Base-by-base conservation (phyloP, 2,329 filamentous ascomycete genomes). In the Thermothelomyces thermophilus region DNA sequence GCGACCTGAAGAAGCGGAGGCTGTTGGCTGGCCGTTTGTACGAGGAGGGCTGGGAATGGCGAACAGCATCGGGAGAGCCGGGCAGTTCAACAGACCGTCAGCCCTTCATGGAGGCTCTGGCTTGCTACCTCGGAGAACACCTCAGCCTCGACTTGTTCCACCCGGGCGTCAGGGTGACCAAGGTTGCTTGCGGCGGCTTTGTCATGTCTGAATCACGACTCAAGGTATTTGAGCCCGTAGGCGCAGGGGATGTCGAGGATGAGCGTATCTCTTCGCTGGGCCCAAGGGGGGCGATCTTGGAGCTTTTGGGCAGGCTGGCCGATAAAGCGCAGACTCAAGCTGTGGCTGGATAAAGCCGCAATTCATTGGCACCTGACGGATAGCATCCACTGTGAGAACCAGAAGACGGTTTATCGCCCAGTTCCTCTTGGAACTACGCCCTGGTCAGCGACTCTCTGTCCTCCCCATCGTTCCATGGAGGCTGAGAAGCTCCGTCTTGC, bases 101-200 rank as follows among this genome's bases (percentile, higher is more conserved):
- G n/a, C 72, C 76, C 0, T 80, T 82, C 53, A 73, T 70, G 0
- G 67, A 74, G 37, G 76, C 76, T 0, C 57, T 82, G 16, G 71
- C 69, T 0, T 59, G 59, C 5, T 81, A 82, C 49, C 52, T 80
- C 6, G 63, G 72, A 48, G 66, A 71, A n/a, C 76, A 81, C 52
- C 66, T 80, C 5, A 76, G 73, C 0, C 62, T 82, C 13, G 69
- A 81, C 57, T 56, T 82, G 55, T 76, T 77, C 48, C 76, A 81
- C 55, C 74, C 77, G 0, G 68, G 71, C n/a, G 76, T 80, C 3
- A 65, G 70, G 1, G 63, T 82, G 20, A 66, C 66, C 11, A 76
- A 77, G 54, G 69, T 82, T 24, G 76, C 75, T 0, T 81, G 77
- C 52, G 73, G 72, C 0, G 77, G 76, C 0, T 82, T 82, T 49